These are phyloP conservation scores for Farysia itapuensis DNA, from an alignment of 1,284 basidiomycete species.

Conservation along the genomic window DNA sequence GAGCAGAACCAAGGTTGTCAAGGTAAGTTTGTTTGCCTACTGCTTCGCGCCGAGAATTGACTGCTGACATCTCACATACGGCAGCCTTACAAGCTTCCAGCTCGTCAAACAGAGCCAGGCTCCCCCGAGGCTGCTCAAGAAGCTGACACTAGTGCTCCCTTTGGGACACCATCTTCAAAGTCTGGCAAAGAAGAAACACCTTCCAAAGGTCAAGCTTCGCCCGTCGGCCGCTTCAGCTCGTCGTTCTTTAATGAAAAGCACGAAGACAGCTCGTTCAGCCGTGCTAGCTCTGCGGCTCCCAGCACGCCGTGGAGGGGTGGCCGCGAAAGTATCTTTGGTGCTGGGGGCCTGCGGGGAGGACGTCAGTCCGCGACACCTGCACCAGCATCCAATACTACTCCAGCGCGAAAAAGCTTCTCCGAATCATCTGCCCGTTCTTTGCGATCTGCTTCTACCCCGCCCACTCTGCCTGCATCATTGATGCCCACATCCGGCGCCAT, in stretches of 20 bases:
- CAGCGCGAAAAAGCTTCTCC: slow-evolving; percentile 19
- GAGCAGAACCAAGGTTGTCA: slow-evolving; percentile 32
- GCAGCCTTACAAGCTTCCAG: slow-evolving; percentile 32
- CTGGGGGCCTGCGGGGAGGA: slow-evolving; percentile 43
- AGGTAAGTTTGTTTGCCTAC: slow-evolving; percentile 1
- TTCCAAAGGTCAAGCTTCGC: slow-evolving; percentile 26
- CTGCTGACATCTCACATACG: not conserved
- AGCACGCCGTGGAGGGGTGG: slow-evolving; percentile 25
- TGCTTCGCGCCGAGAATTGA: not conserved
- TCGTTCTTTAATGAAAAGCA: slow-evolving; percentile 45
- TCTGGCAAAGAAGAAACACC: slow-evolving; percentile 31
- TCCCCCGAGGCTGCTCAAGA: slow-evolving; percentile 31
- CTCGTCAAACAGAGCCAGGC: slow-evolving; percentile 26
- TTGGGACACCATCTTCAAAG: slow-evolving; percentile 42
- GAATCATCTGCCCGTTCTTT: slow-evolving; percentile 19
- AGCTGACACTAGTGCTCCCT: slow-evolving; percentile 26
- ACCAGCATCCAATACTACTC: slow-evolving; percentile 8
- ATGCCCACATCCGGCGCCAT: slow-evolving; percentile 7
- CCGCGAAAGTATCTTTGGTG: slow-evolving; percentile 51
- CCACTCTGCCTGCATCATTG: slow-evolving; percentile 17
- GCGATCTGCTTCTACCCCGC: slow-evolving; percentile 28
- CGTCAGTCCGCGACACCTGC: slow-evolving; percentile 28
- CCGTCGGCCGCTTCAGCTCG: slow-evolving; percentile 41
- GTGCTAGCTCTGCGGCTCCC: slow-evolving; percentile 15
- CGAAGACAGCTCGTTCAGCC: slow-evolving; percentile 20